These are phyloP conservation scores for Paramecium octaurelia DNA, from an alignment of 73 alveolate species.

Conservation along the genomic window DNA sequence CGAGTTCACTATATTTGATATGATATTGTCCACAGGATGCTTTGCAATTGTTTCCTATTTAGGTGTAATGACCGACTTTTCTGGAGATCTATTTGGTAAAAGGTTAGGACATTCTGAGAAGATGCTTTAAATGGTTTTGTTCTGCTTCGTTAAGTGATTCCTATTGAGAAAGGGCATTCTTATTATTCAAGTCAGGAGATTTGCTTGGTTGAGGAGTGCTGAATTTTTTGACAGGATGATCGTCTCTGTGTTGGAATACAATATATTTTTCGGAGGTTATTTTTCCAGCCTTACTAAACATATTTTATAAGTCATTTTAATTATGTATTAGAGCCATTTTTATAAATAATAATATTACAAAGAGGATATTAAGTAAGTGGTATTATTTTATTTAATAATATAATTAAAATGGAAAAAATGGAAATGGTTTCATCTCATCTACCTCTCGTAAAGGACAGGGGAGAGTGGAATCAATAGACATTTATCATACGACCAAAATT, in stretches of 20 bases:
- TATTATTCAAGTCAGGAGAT: not conserved
- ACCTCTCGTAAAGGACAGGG: not conserved
- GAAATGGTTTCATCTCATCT: not conserved
- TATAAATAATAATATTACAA: not conserved
- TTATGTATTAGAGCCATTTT: not conserved
- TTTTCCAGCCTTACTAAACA: not conserved
- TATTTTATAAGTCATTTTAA: not conserved
- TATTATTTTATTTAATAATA: not conserved
- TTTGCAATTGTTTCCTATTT: not conserved
- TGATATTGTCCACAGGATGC: conserved; percentile 56
- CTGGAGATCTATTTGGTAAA: not conserved
- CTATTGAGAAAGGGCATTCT: not conserved
- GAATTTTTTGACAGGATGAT: not conserved
- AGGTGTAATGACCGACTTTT: not conserved
- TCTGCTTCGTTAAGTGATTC: not conserved
- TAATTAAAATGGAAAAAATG: not conserved
- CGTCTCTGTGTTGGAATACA: conserved; percentile 36
- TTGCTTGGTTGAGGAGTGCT: not conserved
- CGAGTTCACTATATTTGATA: conserved; percentile 50
- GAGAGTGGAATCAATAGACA: not conserved
- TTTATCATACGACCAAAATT: not conserved
- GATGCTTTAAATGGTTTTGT: not conserved
- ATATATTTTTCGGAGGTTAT: conserved; percentile 53
- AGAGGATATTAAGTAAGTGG: not conserved
- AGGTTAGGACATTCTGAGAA: not conserved